Evolutionary conservation across 1,284 basidiomycete genomes (phyloP), one percentile per base, ranked within the genome.

Genomic region (Ustilago vetiveriae): DNA sequence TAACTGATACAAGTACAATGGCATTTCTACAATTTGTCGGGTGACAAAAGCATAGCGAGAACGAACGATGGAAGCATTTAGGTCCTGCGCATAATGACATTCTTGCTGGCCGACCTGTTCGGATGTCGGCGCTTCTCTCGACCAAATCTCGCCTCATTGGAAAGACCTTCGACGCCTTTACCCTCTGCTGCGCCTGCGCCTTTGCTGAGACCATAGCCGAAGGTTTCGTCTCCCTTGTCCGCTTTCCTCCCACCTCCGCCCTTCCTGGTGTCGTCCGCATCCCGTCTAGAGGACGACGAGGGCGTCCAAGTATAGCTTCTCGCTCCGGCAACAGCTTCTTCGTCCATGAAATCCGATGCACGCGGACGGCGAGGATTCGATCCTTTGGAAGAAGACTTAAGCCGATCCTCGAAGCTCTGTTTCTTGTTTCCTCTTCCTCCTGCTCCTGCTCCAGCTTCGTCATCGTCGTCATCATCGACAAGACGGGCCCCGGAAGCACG

Each of bases 91-190:
- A 75, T 72, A 23, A 75, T 75, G 14, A 68, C 73, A 40, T 80
- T 80, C 57, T 72, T 75, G 51, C 75, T 76, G 11, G 80, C 80
- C 50, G 75, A 78, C 27, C 80, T 68, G 33, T 72, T 66, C 6
- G 76, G 70, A 23, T 69, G 64, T 36, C 80, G 45, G 4, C 78
- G 44, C 45, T 72, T 70, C 38, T 67, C 75, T 6, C 81, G 55
- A 16, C 81, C 81, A 39, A 72, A 77, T 8, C 78, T 46, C 4
- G 91, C 80, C 86, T 90, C 85, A 92, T 92, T 88, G 92, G 85
- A 24, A 90, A 93, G 41, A 87, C 90, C 42, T 90, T 94, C 82
- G 92, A 95, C 60, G 82, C 85, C 70, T 37, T 78, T 75, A 60
- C 81, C 67, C 57, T 82, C 50, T 17, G 67, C 76, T 37, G 73